Evolutionary conservation across 768 basidiomycete species (phyloP).

Genomic region (Gymnopilus dilepis): DNA sequence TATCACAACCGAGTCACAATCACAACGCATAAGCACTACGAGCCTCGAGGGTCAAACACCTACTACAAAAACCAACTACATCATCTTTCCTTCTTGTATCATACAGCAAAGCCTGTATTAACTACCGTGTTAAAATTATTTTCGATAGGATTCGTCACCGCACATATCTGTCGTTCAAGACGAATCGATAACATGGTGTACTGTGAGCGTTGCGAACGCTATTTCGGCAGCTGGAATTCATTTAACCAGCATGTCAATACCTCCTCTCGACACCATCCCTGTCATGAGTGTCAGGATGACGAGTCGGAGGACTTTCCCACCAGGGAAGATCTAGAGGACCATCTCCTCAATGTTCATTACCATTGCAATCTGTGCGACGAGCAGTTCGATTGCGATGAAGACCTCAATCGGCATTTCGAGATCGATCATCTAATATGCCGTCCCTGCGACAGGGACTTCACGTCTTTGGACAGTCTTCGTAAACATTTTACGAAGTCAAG

Average conservation of each 20-base stretch:
- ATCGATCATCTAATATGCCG: constrained; percentile 48
- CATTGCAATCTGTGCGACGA: constrained; percentile 59
- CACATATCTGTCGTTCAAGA: too few species aligned
- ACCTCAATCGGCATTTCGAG: constrained; percentile 47
- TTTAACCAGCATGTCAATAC: constrained; percentile 35
- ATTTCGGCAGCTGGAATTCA: constrained; percentile 35
- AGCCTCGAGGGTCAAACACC: too few species aligned
- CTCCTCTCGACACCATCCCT: constrained; percentile 48
- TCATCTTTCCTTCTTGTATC: too few species aligned
- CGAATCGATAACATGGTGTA: too few species aligned
- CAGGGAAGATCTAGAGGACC: constrained; percentile 44
- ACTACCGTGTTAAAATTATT: too few species aligned
- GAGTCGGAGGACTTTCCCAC: constrained; percentile 54
- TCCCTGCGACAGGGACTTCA: constrained; percentile 47
- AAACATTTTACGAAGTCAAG: constrained; percentile 55
- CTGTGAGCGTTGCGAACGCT: constrained; percentile 42
- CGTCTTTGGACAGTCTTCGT: constrained; percentile 40
- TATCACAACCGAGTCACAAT: too few species aligned
- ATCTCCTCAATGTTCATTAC: constrained; percentile 55
- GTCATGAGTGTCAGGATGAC: constrained; percentile 48
- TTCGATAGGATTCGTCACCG: too few species aligned
- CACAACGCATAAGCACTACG: too few species aligned
- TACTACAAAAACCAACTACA: too few species aligned
- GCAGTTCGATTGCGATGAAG: constrained; percentile 41
- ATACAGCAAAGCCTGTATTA: too few species aligned